Evolutionary conservation across 2,329 filamentous ascomycete species (phyloP).

Genomic region (Karstenula rhodostoma): DNA sequence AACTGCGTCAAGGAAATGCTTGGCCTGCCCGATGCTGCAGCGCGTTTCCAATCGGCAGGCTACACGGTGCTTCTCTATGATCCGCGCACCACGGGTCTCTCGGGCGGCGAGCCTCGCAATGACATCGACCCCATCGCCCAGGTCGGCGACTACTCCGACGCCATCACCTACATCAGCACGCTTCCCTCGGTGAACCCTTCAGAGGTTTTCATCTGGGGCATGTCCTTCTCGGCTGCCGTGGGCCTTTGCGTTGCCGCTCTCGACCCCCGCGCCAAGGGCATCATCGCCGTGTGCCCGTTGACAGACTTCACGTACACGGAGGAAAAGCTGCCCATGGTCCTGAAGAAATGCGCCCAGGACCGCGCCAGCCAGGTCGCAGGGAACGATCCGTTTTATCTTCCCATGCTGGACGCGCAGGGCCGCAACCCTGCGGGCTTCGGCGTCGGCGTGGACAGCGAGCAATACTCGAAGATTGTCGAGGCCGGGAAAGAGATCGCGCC

Average conservation of each 20-base stretch:
- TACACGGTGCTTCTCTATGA: constrained; percentile 51
- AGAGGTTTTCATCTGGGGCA: constrained; percentile 49
- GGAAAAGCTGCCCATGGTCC: background rate
- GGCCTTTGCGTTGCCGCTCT: constrained; percentile 39
- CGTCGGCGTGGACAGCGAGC: constrained; percentile 7
- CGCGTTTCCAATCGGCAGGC: constrained; percentile 42
- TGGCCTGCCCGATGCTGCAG: constrained; percentile 39
- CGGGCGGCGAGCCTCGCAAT: constrained; percentile 51
- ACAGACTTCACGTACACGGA: background rate
- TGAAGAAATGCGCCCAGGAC: background rate
- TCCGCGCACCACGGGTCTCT: constrained; percentile 46
- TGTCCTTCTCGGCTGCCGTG: constrained; percentile 39
- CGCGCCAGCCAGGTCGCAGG: background rate
- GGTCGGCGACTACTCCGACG: constrained; percentile 47
- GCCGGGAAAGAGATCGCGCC: background rate
- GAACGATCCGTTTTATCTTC: constrained; percentile 3
- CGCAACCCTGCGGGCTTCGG: constrained; percentile 16
- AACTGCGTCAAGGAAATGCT: background rate
- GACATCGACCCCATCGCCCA: constrained; percentile 48
- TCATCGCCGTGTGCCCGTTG: background rate
- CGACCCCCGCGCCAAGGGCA: constrained; percentile 36
- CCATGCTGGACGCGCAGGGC: constrained; percentile 9
- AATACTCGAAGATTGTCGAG: background rate
- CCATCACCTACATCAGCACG: constrained; percentile 44
- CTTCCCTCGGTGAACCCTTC: constrained; percentile 30